Percentiles rank a stretch among this genome's conserved stretches.
Evolutionary conservation across 2,329 filamentous ascomycete genomes (phyloP).

Genomic region (Trichophaea hybrida): DNA sequence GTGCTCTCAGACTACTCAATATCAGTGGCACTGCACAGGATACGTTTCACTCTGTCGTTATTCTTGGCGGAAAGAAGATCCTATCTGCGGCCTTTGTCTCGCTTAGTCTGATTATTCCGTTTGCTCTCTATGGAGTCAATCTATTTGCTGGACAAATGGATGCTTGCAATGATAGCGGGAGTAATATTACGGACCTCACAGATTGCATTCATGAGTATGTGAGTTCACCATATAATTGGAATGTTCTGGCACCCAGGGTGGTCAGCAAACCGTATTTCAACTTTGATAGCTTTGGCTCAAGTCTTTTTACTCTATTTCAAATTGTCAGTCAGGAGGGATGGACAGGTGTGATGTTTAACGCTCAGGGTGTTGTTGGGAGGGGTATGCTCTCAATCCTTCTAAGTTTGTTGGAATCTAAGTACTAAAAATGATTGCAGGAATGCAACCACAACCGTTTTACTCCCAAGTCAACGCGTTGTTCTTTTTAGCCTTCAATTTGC

Average conservation of each 20-base stretch:
- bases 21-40: slow-evolving; percentile 91
- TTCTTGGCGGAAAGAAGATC: slow-evolving; percentile 88
- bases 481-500: slow-evolving; percentile 89
- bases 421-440: slow-evolving; percentile 24
- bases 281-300: slow-evolving; percentile 89
- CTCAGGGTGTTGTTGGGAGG: slow-evolving; percentile 64
- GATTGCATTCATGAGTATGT: slow-evolving; percentile 77
- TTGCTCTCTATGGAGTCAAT: slow-evolving; percentile 90
- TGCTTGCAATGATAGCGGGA: slow-evolving; percentile 58
- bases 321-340: slow-evolving; percentile 98
- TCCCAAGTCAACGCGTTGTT: slow-evolving; percentile 80
- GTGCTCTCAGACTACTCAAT: slow-evolving; percentile 80
- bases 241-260: slow-evolving; percentile 66
- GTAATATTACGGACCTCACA: slow-evolving; percentile 44
- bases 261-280: slow-evolving; percentile 72
- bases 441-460: slow-evolving; percentile 55
- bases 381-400: slow-evolving; percentile 31
- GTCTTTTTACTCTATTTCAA: slow-evolving; percentile 92
- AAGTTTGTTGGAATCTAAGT: background rate
- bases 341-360: slow-evolving; percentile 79
- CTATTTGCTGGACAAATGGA: slow-evolving; percentile 75
- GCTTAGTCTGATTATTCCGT: slow-evolving; percentile 82
- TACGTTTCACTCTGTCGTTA: slow-evolving; percentile 92
- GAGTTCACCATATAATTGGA: slow-evolving; percentile 67
- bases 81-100: slow-evolving; percentile 86